Evolutionary conservation across 208 protist species (phyloP).

Genomic region (Trypanosoma conorhini): DNA sequence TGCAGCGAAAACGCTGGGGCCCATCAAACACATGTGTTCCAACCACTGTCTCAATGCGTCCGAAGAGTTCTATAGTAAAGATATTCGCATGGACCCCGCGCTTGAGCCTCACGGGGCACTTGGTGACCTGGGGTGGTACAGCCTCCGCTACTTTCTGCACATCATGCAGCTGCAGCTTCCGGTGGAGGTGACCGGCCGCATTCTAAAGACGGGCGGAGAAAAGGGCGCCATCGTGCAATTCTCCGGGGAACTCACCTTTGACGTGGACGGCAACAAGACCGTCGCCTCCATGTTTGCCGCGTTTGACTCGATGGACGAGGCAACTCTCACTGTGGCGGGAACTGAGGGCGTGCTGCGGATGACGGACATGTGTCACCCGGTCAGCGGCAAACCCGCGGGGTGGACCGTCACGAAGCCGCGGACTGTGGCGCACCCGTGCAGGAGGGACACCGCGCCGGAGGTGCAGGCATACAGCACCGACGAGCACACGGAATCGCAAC

Average conservation of each 20-base stretch:
- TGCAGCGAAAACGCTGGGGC: slow-evolving; percentile 25
- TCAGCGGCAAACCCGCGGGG: not conserved
- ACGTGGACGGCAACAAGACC: slow-evolving; percentile 8
- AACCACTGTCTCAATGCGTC: slow-evolving; percentile 28
- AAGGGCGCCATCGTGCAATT: slow-evolving; percentile 46
- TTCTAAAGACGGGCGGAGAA: slow-evolving; percentile 33
- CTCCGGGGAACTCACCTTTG: slow-evolving; percentile 39
- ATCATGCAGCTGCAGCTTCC: slow-evolving; percentile 58
- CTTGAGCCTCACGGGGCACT: slow-evolving; percentile 56
- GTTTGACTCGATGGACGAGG: slow-evolving; percentile 33
- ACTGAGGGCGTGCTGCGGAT: slow-evolving; percentile 12
- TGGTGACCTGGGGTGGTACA: slow-evolving; percentile 67
- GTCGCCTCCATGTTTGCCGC: slow-evolving; percentile 32
- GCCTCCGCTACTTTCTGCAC: slow-evolving; percentile 53
- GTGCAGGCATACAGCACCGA: slow-evolving; percentile 1
- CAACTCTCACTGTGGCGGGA: slow-evolving; percentile 21
- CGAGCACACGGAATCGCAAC: slow-evolving; percentile 2
- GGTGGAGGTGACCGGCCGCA: slow-evolving; percentile 41
- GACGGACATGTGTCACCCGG: slow-evolving; percentile 14
- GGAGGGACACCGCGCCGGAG: not conserved
- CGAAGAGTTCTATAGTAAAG: slow-evolving; percentile 34
- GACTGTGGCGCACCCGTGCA: not conserved
- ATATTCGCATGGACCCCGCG: slow-evolving; percentile 48
- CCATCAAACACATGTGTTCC: slow-evolving; percentile 46
- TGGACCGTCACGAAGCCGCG: slow-evolving; percentile 8